These are phyloP conservation scores for Candida nitratophila DNA, from an alignment of 805 yeast species.

Conservation along the genomic window DNA sequence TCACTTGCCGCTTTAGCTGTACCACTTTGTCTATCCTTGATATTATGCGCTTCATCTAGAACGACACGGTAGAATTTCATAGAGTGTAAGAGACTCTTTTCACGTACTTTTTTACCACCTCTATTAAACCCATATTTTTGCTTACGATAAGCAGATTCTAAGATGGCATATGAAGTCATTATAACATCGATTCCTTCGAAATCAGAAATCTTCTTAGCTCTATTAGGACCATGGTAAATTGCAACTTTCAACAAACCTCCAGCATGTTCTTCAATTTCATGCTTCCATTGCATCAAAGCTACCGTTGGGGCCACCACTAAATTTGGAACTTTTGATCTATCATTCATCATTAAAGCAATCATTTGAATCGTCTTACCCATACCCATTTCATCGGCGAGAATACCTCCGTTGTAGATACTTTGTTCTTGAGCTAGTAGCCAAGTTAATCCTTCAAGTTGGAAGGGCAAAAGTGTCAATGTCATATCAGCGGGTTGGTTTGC, in stretches of 20 bases:
- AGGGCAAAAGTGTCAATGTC: slow-evolving; percentile 71
- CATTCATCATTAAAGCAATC: slow-evolving; percentile 75
- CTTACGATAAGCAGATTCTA: slow-evolving; percentile 81
- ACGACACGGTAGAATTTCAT: slow-evolving; percentile 78
- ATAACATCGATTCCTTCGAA: slow-evolving; percentile 67
- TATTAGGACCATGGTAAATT: slow-evolving; percentile 80
- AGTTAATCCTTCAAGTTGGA: slow-evolving; percentile 86
- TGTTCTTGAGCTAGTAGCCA: slow-evolving; percentile 87
- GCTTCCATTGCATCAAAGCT: slow-evolving; percentile 97
- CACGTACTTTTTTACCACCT: slow-evolving; percentile 63
- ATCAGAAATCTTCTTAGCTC: slow-evolving; percentile 52
- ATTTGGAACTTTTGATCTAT: slow-evolving; percentile 61
- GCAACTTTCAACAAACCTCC: slow-evolving; percentile 59
- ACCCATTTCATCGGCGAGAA: slow-evolving; percentile 98
- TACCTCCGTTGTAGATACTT: slow-evolving; percentile 76
- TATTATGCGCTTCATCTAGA: slow-evolving; percentile 95
- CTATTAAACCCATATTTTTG: slow-evolving; percentile 79
- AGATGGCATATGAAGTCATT: slow-evolving; percentile 85
- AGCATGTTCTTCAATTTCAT: slow-evolving; percentile 84
- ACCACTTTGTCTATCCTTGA: slow-evolving; percentile 89
- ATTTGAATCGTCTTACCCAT: slow-evolving; percentile 99
- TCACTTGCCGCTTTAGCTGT: slow-evolving; percentile 89
- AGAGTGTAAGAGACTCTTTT: slow-evolving; percentile 66
- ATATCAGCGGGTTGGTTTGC: slow-evolving; percentile 77
- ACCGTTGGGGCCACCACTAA: slow-evolving; percentile 96